phyloP scores from a whole-genome alignment of 2,329 filamentous ascomycete genomes.

The Claviceps paspali region DNA sequence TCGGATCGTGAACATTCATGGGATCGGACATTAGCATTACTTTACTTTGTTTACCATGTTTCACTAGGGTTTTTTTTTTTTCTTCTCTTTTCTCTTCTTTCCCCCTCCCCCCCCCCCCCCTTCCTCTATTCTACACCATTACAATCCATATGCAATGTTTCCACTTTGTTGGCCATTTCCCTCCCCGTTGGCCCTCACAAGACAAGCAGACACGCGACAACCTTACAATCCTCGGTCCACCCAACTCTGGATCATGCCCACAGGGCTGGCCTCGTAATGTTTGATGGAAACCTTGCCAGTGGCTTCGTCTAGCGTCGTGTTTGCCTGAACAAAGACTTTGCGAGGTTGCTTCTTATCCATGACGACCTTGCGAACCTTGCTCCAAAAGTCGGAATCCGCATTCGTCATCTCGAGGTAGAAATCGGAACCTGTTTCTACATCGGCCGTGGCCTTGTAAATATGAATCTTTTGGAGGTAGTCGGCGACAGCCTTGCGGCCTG shows the following conservation, averaged over 20 bases:
- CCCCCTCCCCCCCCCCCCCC: no score
- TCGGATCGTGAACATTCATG: no score
- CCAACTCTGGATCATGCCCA: conserved; percentile 76
- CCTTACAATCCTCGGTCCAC: conserved; percentile 41
- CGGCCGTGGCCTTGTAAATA: conserved; percentile 81
- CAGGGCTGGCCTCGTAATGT: conserved; percentile 70
- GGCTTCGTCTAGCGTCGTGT: conserved; percentile 57
- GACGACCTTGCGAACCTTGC: conserved; percentile 62
- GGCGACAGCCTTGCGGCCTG: conserved; percentile 72
- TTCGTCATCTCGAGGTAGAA: conserved; percentile 75
- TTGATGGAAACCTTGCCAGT: conserved; percentile 59
- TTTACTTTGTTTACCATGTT: no score
- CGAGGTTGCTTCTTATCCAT: conserved; percentile 65
- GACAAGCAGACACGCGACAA: not conserved
- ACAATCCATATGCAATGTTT: not conserved
- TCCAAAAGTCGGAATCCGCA: conserved; percentile 73
- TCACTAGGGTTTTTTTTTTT: no score
- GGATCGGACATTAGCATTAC: no score
- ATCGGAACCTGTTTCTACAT: conserved; percentile 59
- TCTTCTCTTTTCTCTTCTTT: no score
- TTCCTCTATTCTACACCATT: conserved; percentile 4
- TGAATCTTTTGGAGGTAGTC: conserved; percentile 83
- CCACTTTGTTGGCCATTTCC: not conserved
- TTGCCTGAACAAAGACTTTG: conserved; percentile 89
- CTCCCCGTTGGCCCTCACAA: not conserved